Evolutionary conservation across 768 basidiomycete species (phyloP), one percentile per base, ranked within the genome.

Genomic region (Naematelia aurantialba): DNA sequence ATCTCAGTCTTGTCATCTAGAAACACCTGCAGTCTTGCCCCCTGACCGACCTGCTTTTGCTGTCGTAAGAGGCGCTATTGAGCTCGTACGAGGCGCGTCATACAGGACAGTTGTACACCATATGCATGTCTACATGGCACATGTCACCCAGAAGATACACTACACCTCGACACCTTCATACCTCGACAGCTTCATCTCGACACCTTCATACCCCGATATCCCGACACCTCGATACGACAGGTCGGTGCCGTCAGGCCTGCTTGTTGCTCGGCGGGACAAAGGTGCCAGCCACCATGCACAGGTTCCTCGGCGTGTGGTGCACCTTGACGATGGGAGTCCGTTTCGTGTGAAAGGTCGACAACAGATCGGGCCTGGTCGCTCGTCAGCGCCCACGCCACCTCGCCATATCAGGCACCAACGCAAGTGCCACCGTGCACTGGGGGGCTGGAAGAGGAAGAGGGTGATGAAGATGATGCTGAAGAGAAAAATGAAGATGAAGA

Each of bases 301-400:
- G 82, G 77, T 99, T 99, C 13, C 94, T 84, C 26, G 91, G 85
- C 8, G 96, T 98, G 70, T 98, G 96, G 66, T 96, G 90, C 10
- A 92, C 86, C 69, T 93, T 88, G 24, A 85, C 84, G 65, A 98
- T 84, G 1, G 96, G 93, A 25, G 96, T 98, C 55, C 92, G 84
- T 80, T 98, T 99, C 27, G 96, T 99, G 5, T 89, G 89, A 75
- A 91, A 96, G 0, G 93, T 93, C 1, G 89, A 83, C 1, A 98
- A 77, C 26, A 98, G 81, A 73, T 98, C 94, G 19, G 82, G 80
- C 19, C 94, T 97, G 73, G 2, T 5, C 22, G 14, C 57, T 56
- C 39, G 56, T 51, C 52, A 46, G 34, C 25, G 19, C 55, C 31
- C 14, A 27, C 21, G 5, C 34, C 45, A 22, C 5, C 14, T 12